Base-by-base conservation (phyloP, 169 alveolate species). In the Eimeria tenella region DNA sequence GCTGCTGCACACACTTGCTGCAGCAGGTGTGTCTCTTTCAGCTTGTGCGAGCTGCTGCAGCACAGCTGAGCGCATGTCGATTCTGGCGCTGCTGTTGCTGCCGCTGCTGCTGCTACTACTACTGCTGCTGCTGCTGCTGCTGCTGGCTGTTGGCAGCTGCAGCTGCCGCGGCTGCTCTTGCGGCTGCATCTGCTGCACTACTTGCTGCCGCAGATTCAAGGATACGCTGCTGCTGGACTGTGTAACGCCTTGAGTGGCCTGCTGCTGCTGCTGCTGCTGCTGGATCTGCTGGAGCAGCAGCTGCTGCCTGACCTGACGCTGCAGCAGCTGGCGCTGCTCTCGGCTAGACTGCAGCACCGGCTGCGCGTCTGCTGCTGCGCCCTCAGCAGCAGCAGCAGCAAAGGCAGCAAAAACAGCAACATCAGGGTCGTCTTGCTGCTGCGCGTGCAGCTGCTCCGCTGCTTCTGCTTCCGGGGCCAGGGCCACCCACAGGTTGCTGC, bases 221-320 rank as follows among this genome's bases (percentile, higher is more conserved):
- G 86, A 75, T 3, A 31, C 5, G 82, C 50, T 31, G 86, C 63
- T 75, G 86, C 65, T 50, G 49, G 49, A 1, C 13, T 17, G 77
- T 23, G 11, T 11, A 7, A 8, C 1, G n/a, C 31, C 77, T 23
- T 23, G 31, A 11, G 31, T 7, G 13, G 11, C 77, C 86, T 75
- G 86, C 63, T 31, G 86, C 86, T 75, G 86, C 86, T 75, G 86
- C 82, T 75, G 86, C 63, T 75, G 86, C 86, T 52, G 86, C 86
- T 75, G 86, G 31, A 13, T 42, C 63, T 75, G 77, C 86, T 75
- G 86, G 19, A 75, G 86, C 86, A 75, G 86, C 86, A 75, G 86
- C 86, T 75, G 86, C 86, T 75, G 86, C 86, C 86, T 19, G 15
- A 75, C 86, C 25, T 75, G 86, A 4, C 86, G 86, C 86, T 75